Evolutionary conservation across 2,329 filamentous ascomycete genomes (phyloP).

Genomic region (Capronia epimyces): DNA sequence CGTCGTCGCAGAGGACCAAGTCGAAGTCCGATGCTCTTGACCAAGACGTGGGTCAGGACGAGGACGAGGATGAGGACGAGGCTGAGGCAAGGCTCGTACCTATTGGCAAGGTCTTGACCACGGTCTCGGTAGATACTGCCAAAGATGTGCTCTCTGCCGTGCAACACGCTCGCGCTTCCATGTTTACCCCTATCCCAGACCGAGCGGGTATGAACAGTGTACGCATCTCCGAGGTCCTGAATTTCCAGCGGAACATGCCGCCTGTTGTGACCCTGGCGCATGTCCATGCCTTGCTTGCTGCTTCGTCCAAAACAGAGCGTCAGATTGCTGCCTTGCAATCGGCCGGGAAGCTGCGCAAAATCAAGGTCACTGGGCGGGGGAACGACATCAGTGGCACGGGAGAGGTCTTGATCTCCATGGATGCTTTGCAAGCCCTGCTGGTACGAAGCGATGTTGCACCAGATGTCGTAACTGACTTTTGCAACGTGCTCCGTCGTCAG

Average conservation of each 20-base stretch:
- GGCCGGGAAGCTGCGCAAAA: slow-evolving; percentile 48
- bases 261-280: slow-evolving; percentile 57
- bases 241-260: slow-evolving; percentile 51
- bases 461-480: slow-evolving; percentile 21
- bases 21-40: slow-evolving; percentile 24
- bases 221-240: slow-evolving; percentile 55
- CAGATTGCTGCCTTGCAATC: slow-evolving; percentile 52
- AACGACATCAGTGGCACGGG: slow-evolving; percentile 52
- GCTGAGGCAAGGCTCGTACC: slow-evolving; percentile 46
- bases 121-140: slow-evolving; percentile 44
- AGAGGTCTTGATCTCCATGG: slow-evolving; percentile 53
- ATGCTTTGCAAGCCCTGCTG: slow-evolving; percentile 49
- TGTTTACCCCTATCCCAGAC: slow-evolving; percentile 54
- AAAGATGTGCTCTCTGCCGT: slow-evolving; percentile 51
- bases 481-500: slow-evolving; percentile 41
- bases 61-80: slow-evolving; percentile 28
- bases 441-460: slow-evolving; percentile 29
- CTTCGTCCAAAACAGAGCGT: slow-evolving; percentile 54
- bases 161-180: slow-evolving; percentile 46
- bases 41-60: slow-evolving; percentile 26
- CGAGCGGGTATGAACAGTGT: slow-evolving; percentile 58
- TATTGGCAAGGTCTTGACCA: slow-evolving; percentile 45
- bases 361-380: slow-evolving; percentile 54
- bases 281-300: slow-evolving; percentile 53
- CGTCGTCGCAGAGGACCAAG: slow-evolving; percentile 30